A percentile compares a stretch with the other conserved stretches of the same genome.
Conservation (phyloP, 306 rosid genomes). For the Medicago arabica region DNA sequence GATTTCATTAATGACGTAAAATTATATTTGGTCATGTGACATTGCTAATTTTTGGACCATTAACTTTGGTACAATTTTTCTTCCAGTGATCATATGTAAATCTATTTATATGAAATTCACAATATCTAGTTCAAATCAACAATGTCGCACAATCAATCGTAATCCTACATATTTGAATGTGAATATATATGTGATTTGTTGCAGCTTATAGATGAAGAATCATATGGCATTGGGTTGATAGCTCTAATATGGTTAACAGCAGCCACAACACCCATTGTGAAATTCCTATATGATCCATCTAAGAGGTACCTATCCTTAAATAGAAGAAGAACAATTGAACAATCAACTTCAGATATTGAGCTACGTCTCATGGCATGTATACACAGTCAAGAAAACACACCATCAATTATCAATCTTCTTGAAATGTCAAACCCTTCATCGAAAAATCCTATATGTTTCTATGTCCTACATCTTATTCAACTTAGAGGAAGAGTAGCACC, state of each 20-base stretch:
- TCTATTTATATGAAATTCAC: no score
- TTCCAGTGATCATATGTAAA: no score
- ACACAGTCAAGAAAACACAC: conserved; percentile 50
- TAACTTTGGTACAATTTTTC: no score
- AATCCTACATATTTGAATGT: neutral
- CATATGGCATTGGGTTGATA: conserved; percentile 47
- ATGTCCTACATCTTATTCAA: conserved; percentile 56
- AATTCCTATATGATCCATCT: conserved; percentile 60
- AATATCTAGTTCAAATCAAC: no score
- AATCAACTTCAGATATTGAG: conserved; percentile 32
- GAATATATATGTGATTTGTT: conserved; percentile 14
- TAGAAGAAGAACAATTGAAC: conserved; percentile 56
- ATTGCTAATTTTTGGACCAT: no score
- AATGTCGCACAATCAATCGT: no score
- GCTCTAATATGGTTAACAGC: conserved; percentile 52
- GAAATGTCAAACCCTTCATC: conserved; percentile 56
- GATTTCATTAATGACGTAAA: no score
- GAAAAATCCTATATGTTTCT: conserved; percentile 52
- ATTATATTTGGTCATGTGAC: no score
- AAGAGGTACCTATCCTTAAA: conserved; percentile 45
- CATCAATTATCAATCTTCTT: conserved; percentile 57
- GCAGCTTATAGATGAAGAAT: conserved; percentile 56
- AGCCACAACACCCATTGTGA: conserved; percentile 47
- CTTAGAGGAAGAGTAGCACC: conserved; percentile 59
- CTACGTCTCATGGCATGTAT: conserved; percentile 58